These are phyloP conservation scores for Fomitopsis palustris DNA, from an alignment of 1,284 basidiomycete species.

Conservation along the genomic window DNA sequence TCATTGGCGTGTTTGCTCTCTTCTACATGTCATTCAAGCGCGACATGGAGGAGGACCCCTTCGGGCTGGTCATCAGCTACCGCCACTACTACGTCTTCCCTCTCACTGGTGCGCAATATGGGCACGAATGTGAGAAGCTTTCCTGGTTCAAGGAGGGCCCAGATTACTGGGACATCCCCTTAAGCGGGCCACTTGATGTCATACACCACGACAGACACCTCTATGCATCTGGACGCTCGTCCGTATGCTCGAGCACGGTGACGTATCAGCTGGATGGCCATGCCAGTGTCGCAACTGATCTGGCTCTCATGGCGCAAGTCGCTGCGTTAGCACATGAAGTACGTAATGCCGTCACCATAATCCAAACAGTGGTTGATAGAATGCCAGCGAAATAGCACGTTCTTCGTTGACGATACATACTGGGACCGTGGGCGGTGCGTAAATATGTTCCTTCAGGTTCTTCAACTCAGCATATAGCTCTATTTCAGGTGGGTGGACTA, in stretches of 20 bases:
- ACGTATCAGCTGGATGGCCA: constrained; percentile 69
- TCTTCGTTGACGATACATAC: constrained; percentile 39
- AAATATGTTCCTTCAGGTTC: not conserved
- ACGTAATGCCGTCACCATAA: constrained; percentile 10
- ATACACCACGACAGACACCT: constrained; percentile 37
- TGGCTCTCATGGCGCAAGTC: constrained; percentile 62
- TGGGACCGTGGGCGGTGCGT: constrained; percentile 70
- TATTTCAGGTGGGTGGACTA: constrained; percentile 57
- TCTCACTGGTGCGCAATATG: constrained; percentile 51
- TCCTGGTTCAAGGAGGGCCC: constrained; percentile 49
- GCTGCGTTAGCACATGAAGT: constrained; percentile 66
- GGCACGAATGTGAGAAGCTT: constrained; percentile 49
- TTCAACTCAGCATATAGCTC: not conserved
- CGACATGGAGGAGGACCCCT: constrained; percentile 25
- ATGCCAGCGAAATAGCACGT: constrained; percentile 29
- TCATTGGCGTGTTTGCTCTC: constrained; percentile 47
- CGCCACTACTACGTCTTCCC: constrained; percentile 60
- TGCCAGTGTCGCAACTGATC: constrained; percentile 58
- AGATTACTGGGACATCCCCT: constrained; percentile 49
- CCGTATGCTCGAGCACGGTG: constrained; percentile 54
- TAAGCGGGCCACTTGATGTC: constrained; percentile 38
- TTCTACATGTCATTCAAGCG: constrained; percentile 46
- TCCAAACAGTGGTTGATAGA: constrained; percentile 25
- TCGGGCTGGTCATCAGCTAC: constrained; percentile 45
- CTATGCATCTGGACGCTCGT: constrained; percentile 27